Conservation (phyloP, 257 asterid genomes). For the Parsonsia alboflavescens region DNA sequence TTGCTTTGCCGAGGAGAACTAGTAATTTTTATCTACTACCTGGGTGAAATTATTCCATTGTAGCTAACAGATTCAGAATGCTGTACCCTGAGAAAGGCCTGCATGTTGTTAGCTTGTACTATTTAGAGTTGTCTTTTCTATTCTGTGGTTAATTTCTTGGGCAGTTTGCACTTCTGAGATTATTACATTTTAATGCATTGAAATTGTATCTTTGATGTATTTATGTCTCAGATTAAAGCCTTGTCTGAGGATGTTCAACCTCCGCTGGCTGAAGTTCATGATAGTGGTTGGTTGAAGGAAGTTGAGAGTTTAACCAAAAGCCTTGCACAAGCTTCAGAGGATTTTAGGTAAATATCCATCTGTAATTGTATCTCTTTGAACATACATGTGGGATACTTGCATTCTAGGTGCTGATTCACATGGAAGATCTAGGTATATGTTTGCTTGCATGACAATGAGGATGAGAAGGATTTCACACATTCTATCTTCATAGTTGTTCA, state of each 20-base stretch:
- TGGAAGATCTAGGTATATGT: background rate
- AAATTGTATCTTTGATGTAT: constrained; percentile 58
- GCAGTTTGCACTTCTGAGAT: background rate
- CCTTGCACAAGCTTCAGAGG: constrained; percentile 86
- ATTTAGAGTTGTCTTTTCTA: background rate
- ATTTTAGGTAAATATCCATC: constrained; percentile 54
- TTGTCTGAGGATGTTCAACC: constrained; percentile 92
- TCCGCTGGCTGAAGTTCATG: constrained; percentile 74
- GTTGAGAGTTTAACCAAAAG: constrained; percentile 82
- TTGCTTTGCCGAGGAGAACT: background rate
- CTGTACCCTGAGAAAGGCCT: background rate
- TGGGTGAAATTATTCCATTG: background rate
- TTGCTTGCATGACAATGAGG: background rate
- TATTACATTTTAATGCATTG: constrained; percentile 45
- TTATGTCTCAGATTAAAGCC: constrained; percentile 88
- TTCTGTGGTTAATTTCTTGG: background rate
- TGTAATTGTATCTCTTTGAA: background rate
- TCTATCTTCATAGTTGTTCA: background rate
- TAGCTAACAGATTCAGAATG: background rate
- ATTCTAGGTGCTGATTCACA: background rate
- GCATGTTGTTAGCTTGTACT: background rate
- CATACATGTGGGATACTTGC: background rate
- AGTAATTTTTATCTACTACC: background rate
- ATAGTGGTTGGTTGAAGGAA: constrained; percentile 83
- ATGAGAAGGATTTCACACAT: background rate